phyloP scores from a whole-genome alignment of 2,329 filamentous ascomycete species.

The Sarocladiaceae sp. region DNA sequence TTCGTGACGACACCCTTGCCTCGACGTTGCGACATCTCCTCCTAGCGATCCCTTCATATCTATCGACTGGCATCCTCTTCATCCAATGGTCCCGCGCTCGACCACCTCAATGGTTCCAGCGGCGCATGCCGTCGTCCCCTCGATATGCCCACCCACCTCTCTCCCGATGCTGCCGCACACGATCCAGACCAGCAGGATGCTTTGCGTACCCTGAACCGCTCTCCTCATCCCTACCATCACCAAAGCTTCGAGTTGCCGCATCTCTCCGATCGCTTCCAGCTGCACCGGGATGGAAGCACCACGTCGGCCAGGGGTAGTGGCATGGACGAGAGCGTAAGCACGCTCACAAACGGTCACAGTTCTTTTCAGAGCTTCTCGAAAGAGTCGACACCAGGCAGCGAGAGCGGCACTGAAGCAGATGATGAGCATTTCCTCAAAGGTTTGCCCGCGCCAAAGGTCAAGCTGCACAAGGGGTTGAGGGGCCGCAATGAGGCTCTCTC shows the following conservation, averaged over 20 bases:
- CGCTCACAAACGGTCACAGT: background rate
- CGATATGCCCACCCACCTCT: slow-evolving; percentile 43
- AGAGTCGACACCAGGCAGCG: slow-evolving; percentile 61
- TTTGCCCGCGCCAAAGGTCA: slow-evolving; percentile 69
- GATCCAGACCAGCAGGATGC: slow-evolving; percentile 28
- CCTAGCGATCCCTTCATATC: slow-evolving; percentile 1
- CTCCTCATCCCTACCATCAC: slow-evolving; percentile 63
- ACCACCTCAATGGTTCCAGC: slow-evolving; percentile 22
- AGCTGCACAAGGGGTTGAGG: slow-evolving; percentile 71
- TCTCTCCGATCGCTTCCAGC: slow-evolving; percentile 34
- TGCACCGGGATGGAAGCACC: slow-evolving; percentile 15
- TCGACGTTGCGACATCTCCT: background rate
- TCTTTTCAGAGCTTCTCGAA: slow-evolving; percentile 24
- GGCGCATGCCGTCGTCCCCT: slow-evolving; percentile 10
- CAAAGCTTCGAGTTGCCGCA: slow-evolving; percentile 50
- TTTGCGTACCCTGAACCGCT: slow-evolving; percentile 49
- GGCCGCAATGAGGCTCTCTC: slow-evolving; percentile 50
- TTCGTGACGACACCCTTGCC: background rate
- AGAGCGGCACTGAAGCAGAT: slow-evolving; percentile 91
- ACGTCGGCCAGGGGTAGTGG: slow-evolving; percentile 14
- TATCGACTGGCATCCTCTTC: background rate
- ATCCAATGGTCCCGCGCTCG: slow-evolving; percentile 1
- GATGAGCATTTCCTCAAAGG: slow-evolving; percentile 87
- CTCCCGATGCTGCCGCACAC: slow-evolving; percentile 29
- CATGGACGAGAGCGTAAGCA: slow-evolving; percentile 7